A percentile compares a stretch with the other conserved stretches of the same genome.
Evolutionary conservation across 345 rosid genomes (phyloP).

Genomic region (Laguncularia racemosa): DNA sequence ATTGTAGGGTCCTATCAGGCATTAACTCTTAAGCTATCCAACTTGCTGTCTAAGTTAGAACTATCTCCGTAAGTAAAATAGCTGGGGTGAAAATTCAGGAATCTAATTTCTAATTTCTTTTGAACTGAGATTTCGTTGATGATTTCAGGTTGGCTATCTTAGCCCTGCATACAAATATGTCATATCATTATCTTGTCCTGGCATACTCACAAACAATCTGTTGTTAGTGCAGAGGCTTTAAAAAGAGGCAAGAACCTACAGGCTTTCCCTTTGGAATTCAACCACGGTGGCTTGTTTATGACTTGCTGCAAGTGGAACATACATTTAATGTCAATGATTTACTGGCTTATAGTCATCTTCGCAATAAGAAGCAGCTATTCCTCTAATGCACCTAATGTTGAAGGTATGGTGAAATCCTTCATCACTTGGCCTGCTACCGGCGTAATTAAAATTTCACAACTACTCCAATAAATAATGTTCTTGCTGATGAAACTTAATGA

Average conservation of each 20-base stretch:
- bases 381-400: conserved; percentile 49
- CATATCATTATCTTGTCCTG: background rate
- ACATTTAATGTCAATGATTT: conserved; percentile 19
- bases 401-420: conserved; percentile 35
- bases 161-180: too few species aligned
- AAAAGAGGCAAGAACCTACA: conserved; percentile 19
- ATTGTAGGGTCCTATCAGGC: too few species aligned
- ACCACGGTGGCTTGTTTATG: conserved; percentile 10
- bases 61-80: too few species aligned
- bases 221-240: conserved; percentile 13
- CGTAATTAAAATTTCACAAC: too few species aligned
- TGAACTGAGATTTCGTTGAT: too few species aligned
- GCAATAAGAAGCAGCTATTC: conserved; percentile 28
- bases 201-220: background rate
- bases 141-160: too few species aligned
- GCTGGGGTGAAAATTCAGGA: too few species aligned
- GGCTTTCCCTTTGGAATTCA: conserved; percentile 8
- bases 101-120: too few species aligned
- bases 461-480: too few species aligned
- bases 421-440: background rate
- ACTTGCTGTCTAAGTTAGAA: too few species aligned
- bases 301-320: conserved; percentile 18
- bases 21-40: too few species aligned
- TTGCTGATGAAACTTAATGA: too few species aligned
- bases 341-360: conserved; percentile 31